Base-by-base conservation (phyloP, 1,284 basidiomycete genomes). In the Takashimella tepidaria region DNA sequence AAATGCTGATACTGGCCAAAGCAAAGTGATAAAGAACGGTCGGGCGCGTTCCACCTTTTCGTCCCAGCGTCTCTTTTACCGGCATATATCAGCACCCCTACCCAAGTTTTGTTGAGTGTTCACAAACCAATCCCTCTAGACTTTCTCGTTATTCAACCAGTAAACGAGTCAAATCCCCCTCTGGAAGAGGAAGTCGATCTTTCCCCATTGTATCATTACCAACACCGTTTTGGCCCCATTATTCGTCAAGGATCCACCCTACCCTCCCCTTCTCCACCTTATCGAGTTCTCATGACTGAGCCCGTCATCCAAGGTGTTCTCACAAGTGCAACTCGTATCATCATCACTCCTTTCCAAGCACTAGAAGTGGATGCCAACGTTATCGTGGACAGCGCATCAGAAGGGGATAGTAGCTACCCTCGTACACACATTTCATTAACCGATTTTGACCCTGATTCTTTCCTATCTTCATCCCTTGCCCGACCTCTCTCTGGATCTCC, bases 231-330 rank as follows among this genome's bases (percentile, higher is more conserved):
- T 10, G 24, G 43, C 3, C 27, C 22, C 1, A 55, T 73, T 26
- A 44, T 64, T 4, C 51, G 64, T 8, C 57, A 64, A 10, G 63
- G 61, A 5, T 50, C 52, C 6, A 44, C n/a, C 5, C 3, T 66
- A 2, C 22, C 44, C 5, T 20, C 57, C 4, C 16, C 12, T 12
- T 12, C 24, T 8, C 8, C 31, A 8, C n/a, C n/a, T n/a, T 16
- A 67, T 58, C 64, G 64, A 21, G 66, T 79, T 22, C 69, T 78
- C 10, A 69, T 79, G 67, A 62, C 71, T 3, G 83, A 87, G 56
- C 89, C 90, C 1, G 84, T 86, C 22, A 73, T 81, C 20, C 88
- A 91, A 76, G 91, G 91, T 16, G 75, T 79, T 55, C 79, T 82
- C 5, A 70, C 77, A 16, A 72, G 67, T 25, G 79, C 78, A 3